Percentiles rank a stretch among this genome's conserved stretches.
Evolutionary conservation across 176 grass and related monocot species (phyloP).

Genomic region (Zea mays): DNA sequence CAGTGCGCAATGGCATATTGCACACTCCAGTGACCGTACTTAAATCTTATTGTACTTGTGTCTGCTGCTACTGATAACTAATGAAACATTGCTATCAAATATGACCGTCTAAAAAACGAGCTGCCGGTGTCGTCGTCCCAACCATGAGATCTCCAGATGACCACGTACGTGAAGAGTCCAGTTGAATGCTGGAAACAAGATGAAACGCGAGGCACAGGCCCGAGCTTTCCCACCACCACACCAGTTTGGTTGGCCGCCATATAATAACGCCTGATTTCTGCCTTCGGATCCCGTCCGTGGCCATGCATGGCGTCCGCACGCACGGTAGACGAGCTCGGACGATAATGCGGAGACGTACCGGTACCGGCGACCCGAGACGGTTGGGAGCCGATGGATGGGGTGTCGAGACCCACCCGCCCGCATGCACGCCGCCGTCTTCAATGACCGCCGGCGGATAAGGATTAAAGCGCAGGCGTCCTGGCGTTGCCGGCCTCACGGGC

Average conservation of each 20-base stretch:
- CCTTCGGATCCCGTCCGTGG: no score
- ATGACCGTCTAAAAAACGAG: background rate
- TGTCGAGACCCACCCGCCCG: background rate
- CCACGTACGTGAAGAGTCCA: no score
- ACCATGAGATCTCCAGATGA: background rate
- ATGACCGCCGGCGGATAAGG: slow-evolving; percentile 19
- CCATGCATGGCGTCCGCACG: no score
- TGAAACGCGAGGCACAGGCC: no score
- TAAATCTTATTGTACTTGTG: background rate
- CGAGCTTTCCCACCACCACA: no score
- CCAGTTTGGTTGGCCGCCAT: no score
- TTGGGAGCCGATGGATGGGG: background rate
- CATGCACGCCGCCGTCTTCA: slow-evolving; percentile 14
- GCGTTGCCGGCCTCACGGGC: background rate
- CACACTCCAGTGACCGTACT: background rate
- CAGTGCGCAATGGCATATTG: background rate
- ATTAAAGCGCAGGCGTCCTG: slow-evolving; percentile 4
- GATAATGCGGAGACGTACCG: background rate
- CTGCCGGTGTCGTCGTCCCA: background rate
- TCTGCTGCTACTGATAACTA: background rate
- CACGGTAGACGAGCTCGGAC: background rate
- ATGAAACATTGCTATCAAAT: background rate
- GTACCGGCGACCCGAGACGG: background rate
- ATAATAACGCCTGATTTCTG: no score
- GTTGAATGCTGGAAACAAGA: no score